Evolutionary conservation across 2,329 filamentous ascomycete genomes (phyloP), one percentile per base, ranked within the genome.

Genomic region (Canariomyces notabilis): DNA sequence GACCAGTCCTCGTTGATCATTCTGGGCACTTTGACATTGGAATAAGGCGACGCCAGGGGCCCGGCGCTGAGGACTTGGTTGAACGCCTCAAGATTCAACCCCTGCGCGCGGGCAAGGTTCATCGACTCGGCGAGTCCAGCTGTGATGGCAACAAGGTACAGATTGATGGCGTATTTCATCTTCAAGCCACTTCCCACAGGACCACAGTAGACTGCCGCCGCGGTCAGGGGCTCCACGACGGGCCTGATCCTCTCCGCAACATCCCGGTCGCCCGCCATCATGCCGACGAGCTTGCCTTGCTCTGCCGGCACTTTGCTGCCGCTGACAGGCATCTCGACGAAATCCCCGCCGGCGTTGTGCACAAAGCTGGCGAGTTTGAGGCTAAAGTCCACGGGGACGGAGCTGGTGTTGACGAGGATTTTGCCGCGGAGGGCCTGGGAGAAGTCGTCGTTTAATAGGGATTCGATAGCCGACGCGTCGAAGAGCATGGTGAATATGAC

Each of bases 261-360:
- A 11, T 31, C 49, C 9, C 34, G 41, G 23, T 63, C 59, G 5
- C 63, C 63, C 11, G 61, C 63, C 32, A 66, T 55, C 55, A 67
- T 60, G 26, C 61, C 63, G 16, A 67, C 61, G 6, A 65, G 57
- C n/a, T 49, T 39, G 2, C 63, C 63, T 36, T 59, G 52, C 44
- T 64, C 63, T 1, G 63, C 64, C 1, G 63, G 64, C 1, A 62
- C 46, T 34, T 59, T 60, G 53, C 62, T 63, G 6, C 63, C 64
- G 40, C 63, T 65, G 23, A 65, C 63, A 2, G 63, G 63, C 63
- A 65, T 65, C 43, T 65, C 63, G 32, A 66, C 44, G 20, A 59
- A 66, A 3, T 57, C 36, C 1, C 62, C 63, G 1, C 63, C 61
- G 3, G 57, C 32, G 14, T 34, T n/a, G n/a, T n/a, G n/a, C n/a